These are phyloP conservation scores for Cytidiella melzeri DNA, from an alignment of 768 basidiomycete genomes.

Conservation along the genomic window DNA sequence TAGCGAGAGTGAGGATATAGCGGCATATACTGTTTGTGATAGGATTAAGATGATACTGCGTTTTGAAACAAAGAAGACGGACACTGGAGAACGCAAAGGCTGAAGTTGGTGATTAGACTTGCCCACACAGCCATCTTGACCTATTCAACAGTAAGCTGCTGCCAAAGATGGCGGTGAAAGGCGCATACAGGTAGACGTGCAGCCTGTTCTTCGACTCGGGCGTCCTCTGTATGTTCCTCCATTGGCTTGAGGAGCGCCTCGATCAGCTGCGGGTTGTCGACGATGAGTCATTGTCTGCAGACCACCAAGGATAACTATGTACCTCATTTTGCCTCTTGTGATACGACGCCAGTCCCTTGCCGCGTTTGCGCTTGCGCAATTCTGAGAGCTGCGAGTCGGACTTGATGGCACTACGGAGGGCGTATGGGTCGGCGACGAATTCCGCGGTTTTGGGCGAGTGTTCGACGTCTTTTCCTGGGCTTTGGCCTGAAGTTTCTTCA, in stretches of 20 bases:
- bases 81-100: conserved; percentile 70
- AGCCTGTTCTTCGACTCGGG: conserved; percentile 59
- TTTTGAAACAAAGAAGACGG: conserved; percentile 19
- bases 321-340: conserved; percentile 73
- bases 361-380: conserved; percentile 50
- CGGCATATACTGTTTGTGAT: conserved; percentile 89
- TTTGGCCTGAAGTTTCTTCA: conserved; percentile 48
- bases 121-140: conserved; percentile 86
- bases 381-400: conserved; percentile 57
- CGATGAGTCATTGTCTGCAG: too few species aligned
- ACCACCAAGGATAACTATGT: conserved; percentile 21
- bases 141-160: conserved; percentile 31
- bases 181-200: conserved; percentile 57
- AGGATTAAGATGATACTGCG: too few species aligned
- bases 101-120: conserved; percentile 72
- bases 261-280: conserved; percentile 87
- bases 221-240: conserved; percentile 84
- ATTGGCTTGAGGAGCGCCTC: conserved; percentile 83
- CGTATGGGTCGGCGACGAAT: conserved; percentile 52
- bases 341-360: conserved; percentile 59
- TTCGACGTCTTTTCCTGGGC: conserved; percentile 29
- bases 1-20: conserved; percentile 75
- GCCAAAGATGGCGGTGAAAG: conserved; percentile 1
- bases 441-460: conserved; percentile 10
- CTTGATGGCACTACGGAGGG: conserved; percentile 53